Evolutionary conservation across 257 asterid genomes (phyloP).

Genomic region (Anisodus tanguticus): DNA sequence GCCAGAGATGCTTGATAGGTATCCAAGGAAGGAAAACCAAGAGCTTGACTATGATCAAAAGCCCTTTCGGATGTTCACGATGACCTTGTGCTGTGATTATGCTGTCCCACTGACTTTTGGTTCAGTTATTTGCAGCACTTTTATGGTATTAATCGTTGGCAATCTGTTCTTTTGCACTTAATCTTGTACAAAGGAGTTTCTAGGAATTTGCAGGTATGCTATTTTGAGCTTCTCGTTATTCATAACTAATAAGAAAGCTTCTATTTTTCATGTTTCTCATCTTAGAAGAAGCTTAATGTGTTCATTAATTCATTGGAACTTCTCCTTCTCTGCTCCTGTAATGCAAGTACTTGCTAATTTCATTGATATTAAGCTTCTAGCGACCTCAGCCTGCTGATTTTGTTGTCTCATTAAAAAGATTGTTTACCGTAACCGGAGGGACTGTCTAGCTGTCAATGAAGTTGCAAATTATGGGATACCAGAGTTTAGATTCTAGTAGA

Average conservation of each 20-base stretch:
- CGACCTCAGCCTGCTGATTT: neutral
- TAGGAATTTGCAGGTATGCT: conserved; percentile 23
- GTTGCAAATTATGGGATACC: neutral
- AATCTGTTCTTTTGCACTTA: neutral
- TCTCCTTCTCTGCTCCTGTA: neutral
- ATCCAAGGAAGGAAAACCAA: neutral
- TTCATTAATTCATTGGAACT: neutral
- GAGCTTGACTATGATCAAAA: neutral
- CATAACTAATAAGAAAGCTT: conserved; percentile 2
- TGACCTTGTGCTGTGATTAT: neutral
- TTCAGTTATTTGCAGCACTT: neutral
- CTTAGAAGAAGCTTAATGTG: neutral
- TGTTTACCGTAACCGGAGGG: neutral
- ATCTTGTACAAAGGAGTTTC: conserved; percentile 19
- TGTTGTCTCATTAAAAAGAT: neutral
- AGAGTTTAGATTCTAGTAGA: neutral
- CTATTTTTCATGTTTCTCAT: neutral
- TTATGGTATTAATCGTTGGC: neutral
- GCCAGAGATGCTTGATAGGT: neutral
- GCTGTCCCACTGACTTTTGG: conserved; percentile 12
- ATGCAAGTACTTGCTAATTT: neutral
- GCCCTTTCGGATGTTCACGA: neutral
- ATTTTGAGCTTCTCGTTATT: conserved; percentile 6
- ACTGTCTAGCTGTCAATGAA: no score
- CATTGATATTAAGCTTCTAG: neutral